Evolutionary conservation across 345 rosid genomes (phyloP), one percentile per base, ranked within the genome.

Genomic region (Arabis hirsuta): DNA sequence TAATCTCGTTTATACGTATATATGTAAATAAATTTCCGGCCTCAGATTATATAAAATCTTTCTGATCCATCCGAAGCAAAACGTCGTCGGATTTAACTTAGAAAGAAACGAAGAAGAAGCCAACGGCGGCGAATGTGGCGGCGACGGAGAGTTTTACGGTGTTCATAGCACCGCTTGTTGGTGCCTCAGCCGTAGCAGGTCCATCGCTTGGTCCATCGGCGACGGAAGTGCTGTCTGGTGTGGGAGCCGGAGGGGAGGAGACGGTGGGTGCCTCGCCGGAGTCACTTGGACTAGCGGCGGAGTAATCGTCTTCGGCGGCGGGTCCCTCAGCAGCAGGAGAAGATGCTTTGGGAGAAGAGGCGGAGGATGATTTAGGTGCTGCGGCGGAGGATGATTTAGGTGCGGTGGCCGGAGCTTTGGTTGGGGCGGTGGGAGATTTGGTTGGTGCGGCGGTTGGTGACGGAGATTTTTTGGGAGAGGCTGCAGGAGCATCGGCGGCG

Each of bases 401-500:
- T 31, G 83, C 58, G n/a, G 76, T 4, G 10, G 78, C 41, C 9
- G 73, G 55, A n/a, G 78, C 31, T 19, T 71, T 54, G 9, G 83
- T 2, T n/a, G 73, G 64, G 5, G 80, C 7, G 1, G 62, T 4
- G 0, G 61, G 32, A 22, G 76, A 27, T 5, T 82, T 80, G 9
- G 84, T 58, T 34, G 81, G 62, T 4, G 81, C 31, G 3, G 77
- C 10, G 2, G 83, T 64, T 1, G 76, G 53, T n/a, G 80, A 46
- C 0, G 79, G 50, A 41, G 82, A 65, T 42, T 77, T 74, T 0
- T 78, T 42, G 0, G 81, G 72, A 1, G 85, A 16, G 0, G 84
- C 80, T 12, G 80, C 19, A 0, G 84, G 84, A 43, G 83, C 62
- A 0, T 80, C 77, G 0, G 82, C 84, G 1, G 86, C 79, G 12